Percentiles rank a stretch among this genome's conserved stretches.
These are phyloP conservation scores for Triglochin maritima DNA, from an alignment of 106 monocot species.

Conservation along the genomic window DNA sequence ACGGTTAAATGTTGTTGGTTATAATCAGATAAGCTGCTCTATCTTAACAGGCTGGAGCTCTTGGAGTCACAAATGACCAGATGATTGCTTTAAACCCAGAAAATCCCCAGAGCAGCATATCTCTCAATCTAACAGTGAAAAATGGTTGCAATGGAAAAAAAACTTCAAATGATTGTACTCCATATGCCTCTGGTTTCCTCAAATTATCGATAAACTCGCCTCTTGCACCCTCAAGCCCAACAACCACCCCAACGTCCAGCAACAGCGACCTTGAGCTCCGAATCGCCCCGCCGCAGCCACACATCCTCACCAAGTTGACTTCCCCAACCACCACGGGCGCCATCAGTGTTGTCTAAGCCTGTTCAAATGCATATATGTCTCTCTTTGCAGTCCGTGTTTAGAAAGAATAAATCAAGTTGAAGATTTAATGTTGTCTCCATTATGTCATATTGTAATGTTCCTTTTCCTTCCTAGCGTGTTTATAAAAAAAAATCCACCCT, in stretches of 20 bases:
- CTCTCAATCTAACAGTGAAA: background rate
- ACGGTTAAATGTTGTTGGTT: background rate
- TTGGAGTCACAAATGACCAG: background rate
- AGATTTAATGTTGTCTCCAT: too few relatives aligned
- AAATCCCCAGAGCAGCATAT: background rate
- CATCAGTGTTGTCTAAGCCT: constrained; percentile 6
- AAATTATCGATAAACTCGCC: background rate
- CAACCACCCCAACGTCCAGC: background rate
- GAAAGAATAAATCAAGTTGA: background rate
- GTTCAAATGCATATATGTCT: constrained; percentile 3
- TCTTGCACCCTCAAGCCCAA: background rate
- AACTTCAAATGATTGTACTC: background rate
- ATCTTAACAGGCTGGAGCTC: constrained; percentile 2
- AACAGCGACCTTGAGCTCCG: constrained; percentile 12
- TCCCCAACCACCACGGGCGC: background rate
- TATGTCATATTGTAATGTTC: background rate
- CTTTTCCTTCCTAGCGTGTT: background rate
- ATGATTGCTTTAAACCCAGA: background rate
- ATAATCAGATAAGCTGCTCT: background rate
- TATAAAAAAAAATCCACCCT: background rate
- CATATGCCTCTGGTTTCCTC: background rate
- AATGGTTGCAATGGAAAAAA: background rate
- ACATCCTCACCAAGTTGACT: background rate
- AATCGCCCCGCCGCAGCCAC: constrained; percentile 6
- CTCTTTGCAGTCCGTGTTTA: background rate